A percentile compares a stretch with the other conserved stretches of the same genome.
phyloP scores from a whole-genome alignment of 225 moss, liverwort and hornwort species.

The Antitrichia curtipendula region DNA sequence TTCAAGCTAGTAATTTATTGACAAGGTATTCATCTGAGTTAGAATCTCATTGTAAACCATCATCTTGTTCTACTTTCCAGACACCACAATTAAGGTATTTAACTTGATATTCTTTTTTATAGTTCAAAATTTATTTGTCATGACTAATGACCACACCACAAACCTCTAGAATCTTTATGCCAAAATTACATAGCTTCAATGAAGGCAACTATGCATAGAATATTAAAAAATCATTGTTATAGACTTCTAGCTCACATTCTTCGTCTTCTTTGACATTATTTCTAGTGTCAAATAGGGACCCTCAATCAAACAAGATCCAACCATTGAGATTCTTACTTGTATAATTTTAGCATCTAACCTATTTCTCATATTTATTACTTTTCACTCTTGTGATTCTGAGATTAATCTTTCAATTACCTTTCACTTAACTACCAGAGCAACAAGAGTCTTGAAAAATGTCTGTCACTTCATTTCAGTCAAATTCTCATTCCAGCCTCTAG shows the following conservation, averaged over 20 bases:
- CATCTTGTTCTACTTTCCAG: not conserved
- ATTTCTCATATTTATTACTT: not conserved
- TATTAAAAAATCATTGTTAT: not conserved
- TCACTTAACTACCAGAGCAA: not conserved
- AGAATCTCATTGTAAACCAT: not conserved
- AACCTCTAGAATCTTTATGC: not conserved
- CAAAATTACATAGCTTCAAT: not conserved
- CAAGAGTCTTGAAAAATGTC: not conserved
- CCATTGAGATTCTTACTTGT: not conserved
- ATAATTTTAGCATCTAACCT: not conserved
- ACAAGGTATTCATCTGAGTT: not conserved
- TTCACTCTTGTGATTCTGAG: not conserved
- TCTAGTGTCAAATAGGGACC: not conserved
- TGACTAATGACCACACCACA: not conserved
- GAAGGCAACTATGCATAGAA: not conserved
- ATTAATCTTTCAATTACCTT: not conserved
- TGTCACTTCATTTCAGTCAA: no score
- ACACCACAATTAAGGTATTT: not conserved
- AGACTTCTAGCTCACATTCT: not conserved
- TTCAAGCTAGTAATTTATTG: not conserved
- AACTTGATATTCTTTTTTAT: not conserved
- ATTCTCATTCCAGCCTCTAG: not conserved
- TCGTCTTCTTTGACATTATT: not conserved
- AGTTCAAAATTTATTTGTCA: not conserved
- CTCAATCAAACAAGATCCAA: not conserved